phyloP scores from a whole-genome alignment of 192 early-diverging fungal species.

The Diversispora eburnea region DNA sequence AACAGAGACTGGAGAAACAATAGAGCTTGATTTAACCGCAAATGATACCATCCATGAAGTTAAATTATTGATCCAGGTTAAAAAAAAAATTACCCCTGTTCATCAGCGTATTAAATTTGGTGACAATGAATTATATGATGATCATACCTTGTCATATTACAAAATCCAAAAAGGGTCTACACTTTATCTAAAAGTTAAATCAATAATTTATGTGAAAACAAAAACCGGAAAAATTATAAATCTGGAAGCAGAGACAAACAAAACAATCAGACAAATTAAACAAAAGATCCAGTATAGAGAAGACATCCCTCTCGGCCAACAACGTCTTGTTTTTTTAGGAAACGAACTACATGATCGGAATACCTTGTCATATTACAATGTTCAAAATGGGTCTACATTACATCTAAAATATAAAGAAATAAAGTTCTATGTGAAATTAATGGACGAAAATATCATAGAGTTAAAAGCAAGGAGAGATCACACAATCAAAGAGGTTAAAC shows the following conservation, averaged over 20 bases:
- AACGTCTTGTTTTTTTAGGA: neutral
- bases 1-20: neutral
- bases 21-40: neutral
- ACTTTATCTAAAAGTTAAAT: neutral
- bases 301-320: neutral
- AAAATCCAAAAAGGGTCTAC: neutral
- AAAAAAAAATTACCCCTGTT: neutral
- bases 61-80: neutral
- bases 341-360: constrained; percentile 1
- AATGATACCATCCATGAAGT: neutral
- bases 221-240: neutral
- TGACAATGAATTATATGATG: neutral
- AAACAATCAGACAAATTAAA: neutral
- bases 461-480: constrained; percentile 72
- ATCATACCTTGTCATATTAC: neutral
- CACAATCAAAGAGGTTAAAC: constrained; percentile 66
- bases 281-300: neutral
- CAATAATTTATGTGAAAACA: neutral
- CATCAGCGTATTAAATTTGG: neutral
- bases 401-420: neutral
- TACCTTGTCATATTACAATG: constrained; percentile 14
- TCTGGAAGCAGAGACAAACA: neutral
- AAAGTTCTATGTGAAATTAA: constrained; percentile 44
- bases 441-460: constrained; percentile 90
- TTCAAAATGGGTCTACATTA: neutral